Base-by-base conservation (phyloP, 2,329 filamentous ascomycete species). In the Fusarium bactridioides region DNA sequence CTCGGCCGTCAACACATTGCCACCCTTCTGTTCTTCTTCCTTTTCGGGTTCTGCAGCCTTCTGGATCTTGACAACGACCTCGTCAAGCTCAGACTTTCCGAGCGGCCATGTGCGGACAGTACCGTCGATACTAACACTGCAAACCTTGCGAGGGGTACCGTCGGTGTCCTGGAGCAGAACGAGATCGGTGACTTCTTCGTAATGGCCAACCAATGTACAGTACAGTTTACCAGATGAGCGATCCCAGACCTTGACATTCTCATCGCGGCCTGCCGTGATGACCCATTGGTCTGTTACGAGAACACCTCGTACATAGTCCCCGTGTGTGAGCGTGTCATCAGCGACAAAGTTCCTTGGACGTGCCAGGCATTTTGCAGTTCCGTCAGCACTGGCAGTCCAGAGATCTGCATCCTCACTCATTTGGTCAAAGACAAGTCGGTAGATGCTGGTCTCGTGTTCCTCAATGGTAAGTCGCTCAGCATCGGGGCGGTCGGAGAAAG, bases 301-400 rank as follows among this genome's bases (percentile, higher is more conserved):
- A 27, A 98, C 88, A 63, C 94, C 93, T 66, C 94, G 90, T 35
- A 98, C 95, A 79, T 97, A 98, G 80, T 97, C 94, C 4, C 94
- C 94, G 79, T 99, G 96, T 61, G 86, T 82, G 67, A 97, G 89
- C 3, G 84, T 87, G 61, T 95, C 92, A 66, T 95, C 94, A 7
- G 88, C 83, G 50, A 87, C 88, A 86, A 94, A 98, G 23, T 86
- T 86, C 50, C 88, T 89, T 29, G 86, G 84, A 58, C 94, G 87
- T 3, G 91, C 87, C 13, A 98, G 86, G 75, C 94, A 95, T 80
- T 95, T 96, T 4, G 91, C 91, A 1, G 92, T 94, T 75, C 94
- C 96, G 80, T 99, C 96, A 9, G 94, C 94, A 67, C 94, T 97
- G 10, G 95, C 93, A 12, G 95, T 98, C 94, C 94, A 98, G 19